Evolutionary conservation across 164 flowering plant genomes (phyloP).

Genomic region (Aristolochia fimbriata): DNA sequence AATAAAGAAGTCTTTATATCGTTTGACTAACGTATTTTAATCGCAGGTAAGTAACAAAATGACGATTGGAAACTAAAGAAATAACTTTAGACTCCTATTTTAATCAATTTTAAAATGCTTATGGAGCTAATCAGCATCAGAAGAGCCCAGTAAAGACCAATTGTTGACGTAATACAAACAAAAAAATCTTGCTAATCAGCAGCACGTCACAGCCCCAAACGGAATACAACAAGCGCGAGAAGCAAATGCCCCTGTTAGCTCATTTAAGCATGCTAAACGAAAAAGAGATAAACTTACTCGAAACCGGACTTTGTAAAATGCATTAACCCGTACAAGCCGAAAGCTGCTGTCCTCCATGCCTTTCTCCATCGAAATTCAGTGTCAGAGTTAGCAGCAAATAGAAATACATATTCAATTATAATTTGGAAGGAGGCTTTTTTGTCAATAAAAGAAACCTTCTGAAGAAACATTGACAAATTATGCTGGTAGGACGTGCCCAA

Average conservation of each 20-base stretch:
- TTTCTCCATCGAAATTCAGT: constrained; percentile 11
- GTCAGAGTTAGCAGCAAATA: not conserved
- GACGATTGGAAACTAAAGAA: no score
- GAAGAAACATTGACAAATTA: constrained; percentile 40
- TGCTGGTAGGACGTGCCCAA: not conserved
- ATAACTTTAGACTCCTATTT: no score
- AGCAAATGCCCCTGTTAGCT: not conserved
- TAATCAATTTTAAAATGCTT: not conserved
- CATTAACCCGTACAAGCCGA: constrained; percentile 71
- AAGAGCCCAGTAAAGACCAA: not conserved
- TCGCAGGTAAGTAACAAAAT: no score
- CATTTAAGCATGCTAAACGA: not conserved
- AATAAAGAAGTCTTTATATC: no score
- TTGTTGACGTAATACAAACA: not conserved
- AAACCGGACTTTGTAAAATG: constrained; percentile 80
- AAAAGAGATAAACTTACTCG: constrained; percentile 32
- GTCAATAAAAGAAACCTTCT: constrained; percentile 29
- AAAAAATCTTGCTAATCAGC: not conserved
- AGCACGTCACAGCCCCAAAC: no score
- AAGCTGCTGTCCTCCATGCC: constrained; percentile 79
- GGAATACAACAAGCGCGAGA: no score
- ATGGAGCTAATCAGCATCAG: not conserved
- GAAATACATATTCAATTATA: not conserved
- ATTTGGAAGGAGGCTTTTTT: not conserved
- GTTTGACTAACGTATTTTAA: no score